A percentile compares a stretch with the other conserved stretches of the same genome.
Evolutionary conservation across 129 eudicot species (phyloP).

Genomic region (Deinandra increscens): DNA sequence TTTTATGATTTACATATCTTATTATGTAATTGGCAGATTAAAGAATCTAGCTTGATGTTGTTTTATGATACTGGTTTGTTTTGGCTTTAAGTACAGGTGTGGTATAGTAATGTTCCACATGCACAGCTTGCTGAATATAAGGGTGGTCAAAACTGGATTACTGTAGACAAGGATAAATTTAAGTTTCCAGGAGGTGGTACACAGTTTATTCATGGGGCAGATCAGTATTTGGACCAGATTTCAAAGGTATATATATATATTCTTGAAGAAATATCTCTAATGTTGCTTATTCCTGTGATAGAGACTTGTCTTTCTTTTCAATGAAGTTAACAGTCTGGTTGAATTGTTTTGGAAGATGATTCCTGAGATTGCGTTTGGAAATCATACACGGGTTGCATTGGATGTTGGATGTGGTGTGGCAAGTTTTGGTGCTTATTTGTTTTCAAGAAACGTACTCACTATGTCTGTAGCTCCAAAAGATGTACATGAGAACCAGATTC

Average conservation of each 20-base stretch:
- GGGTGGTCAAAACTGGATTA: conserved; percentile 96
- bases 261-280: background rate
- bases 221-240: conserved; percentile 87
- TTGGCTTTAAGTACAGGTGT: conserved; percentile 51
- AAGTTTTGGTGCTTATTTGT: conserved; percentile 88
- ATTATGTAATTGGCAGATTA: conserved; percentile 5
- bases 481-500: conserved; percentile 97
- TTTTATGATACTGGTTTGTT: background rate
- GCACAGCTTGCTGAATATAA: conserved; percentile 91
- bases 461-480: conserved; percentile 97
- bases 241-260: conserved; percentile 79
- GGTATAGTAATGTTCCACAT: conserved; percentile 97
- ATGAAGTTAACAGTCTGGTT: conserved; percentile 15
- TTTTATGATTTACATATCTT: conserved; percentile 3
- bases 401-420: conserved; percentile 99
- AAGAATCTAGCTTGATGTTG: background rate
- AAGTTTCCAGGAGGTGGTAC: conserved; percentile 99
- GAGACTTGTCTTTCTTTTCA: background rate
- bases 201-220: conserved; percentile 96
- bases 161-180: conserved; percentile 77
- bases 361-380: conserved; percentile 86
- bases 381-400: conserved; percentile 72
- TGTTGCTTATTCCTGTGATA: conserved; percentile 7
- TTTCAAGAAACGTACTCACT: conserved; percentile 79
- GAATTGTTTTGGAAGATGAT: conserved; percentile 59